Evolutionary conservation across 495 filamentous ascomycete species (phyloP), one percentile per base, ranked within the genome.

Genomic region (Jackrogersella minutella): DNA sequence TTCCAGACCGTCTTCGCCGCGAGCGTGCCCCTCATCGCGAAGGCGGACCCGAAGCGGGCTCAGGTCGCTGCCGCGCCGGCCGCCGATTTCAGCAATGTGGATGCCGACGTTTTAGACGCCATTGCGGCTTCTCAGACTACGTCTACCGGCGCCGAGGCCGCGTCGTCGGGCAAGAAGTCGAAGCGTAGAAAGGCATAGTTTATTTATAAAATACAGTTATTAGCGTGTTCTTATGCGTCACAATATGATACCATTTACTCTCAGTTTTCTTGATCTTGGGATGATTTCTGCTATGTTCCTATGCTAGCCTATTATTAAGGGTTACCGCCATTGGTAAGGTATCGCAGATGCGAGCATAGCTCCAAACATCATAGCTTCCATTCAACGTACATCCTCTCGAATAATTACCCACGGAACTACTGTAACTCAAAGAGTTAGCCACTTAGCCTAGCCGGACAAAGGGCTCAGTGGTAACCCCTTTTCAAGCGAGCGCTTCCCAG

Each of bases 1-100:
- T 93, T 97, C 72, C 92, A 95, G 77, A 82, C 84, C 58, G 90
- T 92, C 87, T 76, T 97, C 24, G 90, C 91, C 24, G 82, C 79
- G 19, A 82, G 86, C 68, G 81, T 97, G 52, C 85, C 88, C 26
- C 72, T 89, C 4, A 81, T 97, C 72, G 87, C 87, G 11, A 77
- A 84, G 64, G 84, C 86, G 14, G 92, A 93, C 70, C 86, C 87
- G 30, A 86, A 85, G 72, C 85, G 78, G 43, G 79, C 74, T 24
- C 72, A 73, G 17, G 51, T 53, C 24, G 65, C 39, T n/a, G 44
- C 51, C 34, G 36, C 56, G 0, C 8, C 59, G n/a, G 40, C 59
- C 4, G 26, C 70, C 1, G 61, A 73, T 31, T 57, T 69, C 40
- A 34, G 75, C 16, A 64, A 70, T 10, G 76, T 77, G 44, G 78